These are phyloP conservation scores for Artemisia tridentata DNA, from an alignment of 129 eudicot species.

Conservation along the genomic window DNA sequence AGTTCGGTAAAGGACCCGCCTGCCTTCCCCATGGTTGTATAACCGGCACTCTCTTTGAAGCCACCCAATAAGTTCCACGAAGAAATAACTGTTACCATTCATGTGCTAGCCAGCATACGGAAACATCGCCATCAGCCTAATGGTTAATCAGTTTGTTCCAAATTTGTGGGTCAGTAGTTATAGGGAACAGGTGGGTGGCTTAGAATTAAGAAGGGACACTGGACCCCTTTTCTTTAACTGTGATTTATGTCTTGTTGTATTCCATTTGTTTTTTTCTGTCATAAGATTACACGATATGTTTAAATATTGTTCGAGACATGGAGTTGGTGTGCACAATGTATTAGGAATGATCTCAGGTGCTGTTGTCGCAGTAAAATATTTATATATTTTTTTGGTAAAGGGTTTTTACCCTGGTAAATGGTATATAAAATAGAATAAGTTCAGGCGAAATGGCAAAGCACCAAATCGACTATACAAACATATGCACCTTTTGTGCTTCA, in stretches of 20 bases:
- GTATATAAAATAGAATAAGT: too few relatives aligned
- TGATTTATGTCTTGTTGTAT: slow-evolving; percentile 11
- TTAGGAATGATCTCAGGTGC: not conserved
- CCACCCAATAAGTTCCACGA: slow-evolving; percentile 7
- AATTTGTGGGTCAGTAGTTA: slow-evolving; percentile 11
- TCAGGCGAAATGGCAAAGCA: too few relatives aligned
- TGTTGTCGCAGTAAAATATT: slow-evolving; percentile 13
- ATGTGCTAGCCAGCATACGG: slow-evolving; percentile 9
- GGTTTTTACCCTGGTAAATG: too few relatives aligned
- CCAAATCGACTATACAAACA: too few relatives aligned
- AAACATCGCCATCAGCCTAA: slow-evolving; percentile 19
- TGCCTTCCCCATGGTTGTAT: not conserved
- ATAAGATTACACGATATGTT: not conserved
- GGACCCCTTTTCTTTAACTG: slow-evolving; percentile 7
- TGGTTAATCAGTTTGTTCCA: slow-evolving; percentile 11
- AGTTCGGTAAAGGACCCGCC: not conserved
- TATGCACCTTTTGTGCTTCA: too few relatives aligned
- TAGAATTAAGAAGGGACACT: not conserved
- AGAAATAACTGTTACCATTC: not conserved
- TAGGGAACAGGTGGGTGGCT: slow-evolving; percentile 19
- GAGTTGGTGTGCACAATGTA: not conserved
- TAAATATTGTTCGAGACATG: not conserved
- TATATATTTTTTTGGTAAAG: too few relatives aligned
- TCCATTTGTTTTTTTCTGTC: slow-evolving; percentile 11
- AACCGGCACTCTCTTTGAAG: not conserved